Percentiles rank a stretch among this genome's conserved stretches.
Evolutionary conservation across 169 alveolate species (phyloP).

Genomic region (Plasmodium blacklocki): DNA sequence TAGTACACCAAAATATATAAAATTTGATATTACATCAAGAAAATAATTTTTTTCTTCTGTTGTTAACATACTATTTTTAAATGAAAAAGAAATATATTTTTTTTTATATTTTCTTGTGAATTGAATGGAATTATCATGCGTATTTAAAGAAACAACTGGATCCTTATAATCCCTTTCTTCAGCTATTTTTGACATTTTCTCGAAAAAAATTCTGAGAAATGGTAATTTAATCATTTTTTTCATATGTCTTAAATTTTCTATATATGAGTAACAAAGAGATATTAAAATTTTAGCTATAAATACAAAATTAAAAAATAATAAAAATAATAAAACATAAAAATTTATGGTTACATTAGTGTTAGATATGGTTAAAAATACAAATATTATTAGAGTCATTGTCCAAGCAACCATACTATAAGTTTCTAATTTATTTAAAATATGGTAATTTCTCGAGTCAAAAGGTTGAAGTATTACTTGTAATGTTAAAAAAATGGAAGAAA

Average conservation of each 20-base stretch:
- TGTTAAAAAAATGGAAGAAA: slow-evolving; percentile 83
- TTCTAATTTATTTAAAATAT: slow-evolving; percentile 85
- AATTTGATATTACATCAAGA: slow-evolving; percentile 81
- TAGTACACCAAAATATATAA: slow-evolving; percentile 82
- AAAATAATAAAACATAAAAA: slow-evolving; percentile 58
- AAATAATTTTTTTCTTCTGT: slow-evolving; percentile 82
- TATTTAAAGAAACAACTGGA: slow-evolving; percentile 78
- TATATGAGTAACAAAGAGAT: slow-evolving; percentile 76
- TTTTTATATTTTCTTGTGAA: slow-evolving; percentile 75
- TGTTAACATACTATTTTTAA: slow-evolving; percentile 52
- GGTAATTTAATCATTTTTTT: slow-evolving; percentile 76
- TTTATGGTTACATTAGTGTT: slow-evolving; percentile 58
- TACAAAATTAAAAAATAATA: slow-evolving; percentile 74
- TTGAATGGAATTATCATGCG: slow-evolving; percentile 74
- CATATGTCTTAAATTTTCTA: slow-evolving; percentile 77
- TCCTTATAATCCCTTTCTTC: slow-evolving; percentile 75
- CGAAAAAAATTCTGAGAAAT: slow-evolving; percentile 74
- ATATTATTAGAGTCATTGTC: slow-evolving; percentile 83
- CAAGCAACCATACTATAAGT: slow-evolving; percentile 88
- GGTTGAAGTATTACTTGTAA: slow-evolving; percentile 87
- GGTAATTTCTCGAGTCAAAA: slow-evolving; percentile 87
- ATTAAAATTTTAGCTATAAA: slow-evolving; percentile 74
- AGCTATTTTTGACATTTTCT: slow-evolving; percentile 77
- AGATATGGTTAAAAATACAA: slow-evolving; percentile 75
- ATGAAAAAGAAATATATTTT: slow-evolving; percentile 15